Evolutionary conservation across 2,329 filamentous ascomycete genomes (phyloP), one percentile per base, ranked within the genome.

Genomic region (Diaporthe nobilis): DNA sequence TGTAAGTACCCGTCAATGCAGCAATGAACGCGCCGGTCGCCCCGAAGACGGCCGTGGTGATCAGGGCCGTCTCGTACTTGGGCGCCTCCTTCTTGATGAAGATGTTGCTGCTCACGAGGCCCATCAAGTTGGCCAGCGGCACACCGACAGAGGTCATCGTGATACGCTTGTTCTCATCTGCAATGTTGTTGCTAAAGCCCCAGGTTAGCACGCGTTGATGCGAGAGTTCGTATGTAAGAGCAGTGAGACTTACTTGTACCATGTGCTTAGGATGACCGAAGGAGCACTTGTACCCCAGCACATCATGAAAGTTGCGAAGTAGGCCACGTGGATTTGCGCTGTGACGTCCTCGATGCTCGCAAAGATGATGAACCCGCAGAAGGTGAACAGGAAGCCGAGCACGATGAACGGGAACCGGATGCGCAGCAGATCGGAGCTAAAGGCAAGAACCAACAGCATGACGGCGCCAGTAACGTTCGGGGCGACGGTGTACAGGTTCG

Each of bases 291-390:
- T 95, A 22, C 94, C 94, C 92, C 93, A 95, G 15, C 92, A 93
- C 93, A 95, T 95, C 92, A 95, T 94, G 82, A 95, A 96, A 73
- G 90, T 92, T 7, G 93, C 93, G 78, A 92, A 95, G 80, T 95
- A 95, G 0, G 93, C 94, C 1, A 95, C 87, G 4, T 89, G 87
- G n/a, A 93, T 82, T 53, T 93, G 86, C 4, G 85, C 80, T 51
- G 90, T 82, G 22, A 95, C 91, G 78, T 92, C 88, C 75, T 96
- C 93, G 0, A 77, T 74, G 72, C 70, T 67, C 9, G 93, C 93
- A 79, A 94, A 96, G 81, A 96, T 94, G 82, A 95, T 90, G 85
- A 96, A 95, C 6, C 94, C 94, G 65, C 90, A 88, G 80, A 95
- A 94, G 0, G 94, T 95, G 79, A 96, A 90, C 2, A 90, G 82